Percentiles rank a stretch among this genome's conserved stretches.
Evolutionary conservation across 257 asterid species (phyloP).

Genomic region (Capsicum baccatum): DNA sequence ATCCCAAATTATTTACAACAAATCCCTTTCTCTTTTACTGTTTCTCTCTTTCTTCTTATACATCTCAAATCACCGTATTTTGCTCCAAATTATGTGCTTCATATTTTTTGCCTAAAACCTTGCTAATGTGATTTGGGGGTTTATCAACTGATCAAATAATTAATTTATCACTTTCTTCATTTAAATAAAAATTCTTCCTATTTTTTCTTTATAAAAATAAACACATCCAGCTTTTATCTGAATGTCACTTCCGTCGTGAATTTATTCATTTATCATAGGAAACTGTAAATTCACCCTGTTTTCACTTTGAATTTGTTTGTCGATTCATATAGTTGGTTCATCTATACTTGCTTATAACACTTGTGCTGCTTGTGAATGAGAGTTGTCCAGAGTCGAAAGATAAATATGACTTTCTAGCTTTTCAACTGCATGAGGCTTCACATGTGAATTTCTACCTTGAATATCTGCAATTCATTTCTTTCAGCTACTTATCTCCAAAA

Average conservation of each 20-base stretch:
- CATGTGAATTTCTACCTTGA: neutral
- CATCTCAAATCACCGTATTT: too few relatives aligned
- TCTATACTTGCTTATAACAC: neutral
- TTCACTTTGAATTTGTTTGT: neutral
- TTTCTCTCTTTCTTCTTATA: too few relatives aligned
- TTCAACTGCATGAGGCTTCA: neutral
- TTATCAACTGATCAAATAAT: too few relatives aligned
- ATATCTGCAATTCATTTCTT: slow-evolving; percentile 18
- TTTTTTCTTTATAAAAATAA: neutral
- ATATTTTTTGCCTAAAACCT: too few relatives aligned
- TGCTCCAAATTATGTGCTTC: too few relatives aligned
- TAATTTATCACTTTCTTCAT: too few relatives aligned
- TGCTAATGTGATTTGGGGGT: too few relatives aligned
- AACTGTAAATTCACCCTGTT: neutral
- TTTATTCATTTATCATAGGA: neutral
- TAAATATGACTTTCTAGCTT: slow-evolving; percentile 1
- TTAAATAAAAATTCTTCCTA: too few relatives aligned
- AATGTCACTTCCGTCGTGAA: neutral
- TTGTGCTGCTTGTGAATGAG: slow-evolving; percentile 16
- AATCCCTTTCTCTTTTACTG: too few relatives aligned
- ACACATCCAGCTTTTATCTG: neutral
- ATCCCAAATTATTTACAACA: too few relatives aligned
- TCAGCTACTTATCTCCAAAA: neutral
- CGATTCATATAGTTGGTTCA: slow-evolving; percentile 3
- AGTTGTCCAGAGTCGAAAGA: neutral